Conservation (phyloP, 2,329 filamentous ascomycete genomes). For the Reticulascus tulasneorum region DNA sequence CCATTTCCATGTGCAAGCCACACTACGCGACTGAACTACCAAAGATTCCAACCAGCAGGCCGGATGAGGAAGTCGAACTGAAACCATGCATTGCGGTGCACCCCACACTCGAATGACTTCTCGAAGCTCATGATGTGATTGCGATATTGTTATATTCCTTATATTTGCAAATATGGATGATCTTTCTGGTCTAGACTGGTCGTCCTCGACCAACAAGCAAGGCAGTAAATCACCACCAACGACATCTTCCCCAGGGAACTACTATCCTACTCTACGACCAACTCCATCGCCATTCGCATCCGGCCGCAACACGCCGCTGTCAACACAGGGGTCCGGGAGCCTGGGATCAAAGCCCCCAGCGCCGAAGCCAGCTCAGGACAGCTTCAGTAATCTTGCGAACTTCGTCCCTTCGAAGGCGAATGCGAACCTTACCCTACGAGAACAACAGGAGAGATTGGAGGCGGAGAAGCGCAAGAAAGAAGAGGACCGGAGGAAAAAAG, state of each 20-base stretch:
- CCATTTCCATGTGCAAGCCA: too few species aligned
- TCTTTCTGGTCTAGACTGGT: constrained; percentile 59
- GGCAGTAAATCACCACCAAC: constrained; percentile 38
- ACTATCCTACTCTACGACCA: constrained; percentile 49
- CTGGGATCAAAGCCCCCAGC: constrained; percentile 39
- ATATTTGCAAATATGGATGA: constrained; percentile 50
- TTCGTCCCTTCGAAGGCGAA: constrained; percentile 50
- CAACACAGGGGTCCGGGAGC: constrained; percentile 42
- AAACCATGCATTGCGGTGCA: constrained; percentile 11
- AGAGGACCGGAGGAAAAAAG: constrained; percentile 65
- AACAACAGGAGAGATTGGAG: constrained; percentile 67
- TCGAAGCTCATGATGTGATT: constrained; percentile 13
- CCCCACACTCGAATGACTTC: constrained; percentile 11
- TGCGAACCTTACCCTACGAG: constrained; percentile 72
- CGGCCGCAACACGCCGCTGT: constrained; percentile 53
- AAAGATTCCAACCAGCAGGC: too few species aligned
- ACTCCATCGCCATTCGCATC: constrained; percentile 54
- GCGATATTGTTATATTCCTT: constrained; percentile 1
- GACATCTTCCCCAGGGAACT: constrained; percentile 35
- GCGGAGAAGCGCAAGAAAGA: constrained; percentile 68
- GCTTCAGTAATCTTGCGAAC: constrained; percentile 72
- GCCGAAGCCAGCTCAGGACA: constrained; percentile 58
- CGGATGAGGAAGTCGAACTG: too few species aligned
- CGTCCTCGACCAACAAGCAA: constrained; percentile 31
- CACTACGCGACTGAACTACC: background rate